Base-by-base conservation (phyloP, 2,329 filamentous ascomycete genomes). In the Chalaropsis ovoidea region DNA sequence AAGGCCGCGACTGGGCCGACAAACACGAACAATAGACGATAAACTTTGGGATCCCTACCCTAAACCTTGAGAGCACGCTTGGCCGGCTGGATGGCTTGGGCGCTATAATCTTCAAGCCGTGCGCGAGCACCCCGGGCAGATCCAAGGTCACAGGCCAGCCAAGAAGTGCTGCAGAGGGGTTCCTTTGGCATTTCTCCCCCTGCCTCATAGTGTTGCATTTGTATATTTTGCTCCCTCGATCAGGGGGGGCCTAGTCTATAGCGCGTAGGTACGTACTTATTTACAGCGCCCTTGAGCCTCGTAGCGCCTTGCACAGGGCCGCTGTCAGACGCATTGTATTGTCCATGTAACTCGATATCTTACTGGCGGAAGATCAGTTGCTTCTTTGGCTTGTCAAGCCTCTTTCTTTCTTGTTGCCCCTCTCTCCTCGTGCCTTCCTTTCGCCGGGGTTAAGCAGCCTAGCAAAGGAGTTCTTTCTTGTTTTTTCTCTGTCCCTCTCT, bases 61-160 rank as follows among this genome's bases (percentile, higher is more conserved):
- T n/a, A n/a, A n/a, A n/a, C n/a, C n/a, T n/a, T n/a, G n/a, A n/a
- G n/a, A n/a, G n/a, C 15, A 52, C 13, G 47, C 27, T 31, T 6
- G 54, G 27, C n/a, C 22, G 15, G n/a, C n/a, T 58, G 31, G 31
- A 2, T n/a, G 27, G 17, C 13, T 17, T n/a, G 24, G 54, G 27
- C 10, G 54, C 19, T 58, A 27, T 15, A 58, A 58, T 58, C 54
- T 58, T 56, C 52, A 56, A 39, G 27, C 54, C 6, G 54, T 58
- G 54, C 24, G 52, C 52, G n/a, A 35, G 27, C 27, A 35, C 52
- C 2, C 54, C 27, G 17, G 27, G 27, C 54, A 58, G 54, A 58
- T 58, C 54, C 27, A 39, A 6, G 27, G 54, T 19, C 27, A 35
- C 27, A 39, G 27, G 31, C 27, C 27, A 58, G 54, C 7, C 54